A percentile compares a stretch with the other conserved stretches of the same genome.
Conservation (phyloP, 805 yeast genomes). For the Deakozyma indianensis region DNA sequence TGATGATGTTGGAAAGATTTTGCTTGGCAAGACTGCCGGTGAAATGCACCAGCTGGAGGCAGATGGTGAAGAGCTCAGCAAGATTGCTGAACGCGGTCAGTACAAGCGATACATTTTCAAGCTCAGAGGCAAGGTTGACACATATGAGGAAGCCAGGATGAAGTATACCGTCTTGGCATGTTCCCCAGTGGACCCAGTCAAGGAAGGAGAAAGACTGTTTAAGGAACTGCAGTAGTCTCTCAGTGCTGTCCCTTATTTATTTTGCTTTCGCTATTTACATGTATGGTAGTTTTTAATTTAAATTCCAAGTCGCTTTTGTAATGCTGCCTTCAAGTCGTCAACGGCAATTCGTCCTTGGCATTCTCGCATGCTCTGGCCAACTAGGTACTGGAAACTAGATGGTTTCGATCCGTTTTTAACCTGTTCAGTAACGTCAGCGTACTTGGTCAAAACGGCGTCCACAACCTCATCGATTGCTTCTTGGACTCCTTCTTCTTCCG, state of each 20-base stretch:
- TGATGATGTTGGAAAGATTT: constrained; percentile 63
- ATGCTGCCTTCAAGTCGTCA: not conserved
- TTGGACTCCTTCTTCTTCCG: not conserved
- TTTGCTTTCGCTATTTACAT: not conserved
- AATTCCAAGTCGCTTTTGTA: constrained; percentile 1
- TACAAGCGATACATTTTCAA: constrained; percentile 65
- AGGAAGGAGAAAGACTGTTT: constrained; percentile 16
- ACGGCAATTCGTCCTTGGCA: not conserved
- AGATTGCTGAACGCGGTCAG: constrained; percentile 32
- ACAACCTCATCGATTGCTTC: constrained; percentile 1
- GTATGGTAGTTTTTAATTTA: not conserved
- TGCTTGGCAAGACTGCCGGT: constrained; percentile 53
- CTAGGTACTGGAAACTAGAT: constrained; percentile 1
- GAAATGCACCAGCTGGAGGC: constrained; percentile 30
- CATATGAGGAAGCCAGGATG: constrained; percentile 52
- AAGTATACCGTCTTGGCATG: constrained; percentile 53
- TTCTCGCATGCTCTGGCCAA: not conserved
- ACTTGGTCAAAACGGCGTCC: not conserved
- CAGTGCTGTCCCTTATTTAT: not conserved
- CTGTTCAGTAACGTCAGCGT: not conserved
- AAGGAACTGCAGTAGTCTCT: constrained; percentile 5
- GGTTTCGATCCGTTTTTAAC: not conserved
- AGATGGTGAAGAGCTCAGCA: constrained; percentile 28
- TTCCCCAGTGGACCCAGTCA: constrained; percentile 18
- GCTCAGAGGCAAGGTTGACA: constrained; percentile 70